These are phyloP conservation scores for Bigelowiella natans DNA, from an alignment of 78 protist genomes.

Conservation along the genomic window DNA sequence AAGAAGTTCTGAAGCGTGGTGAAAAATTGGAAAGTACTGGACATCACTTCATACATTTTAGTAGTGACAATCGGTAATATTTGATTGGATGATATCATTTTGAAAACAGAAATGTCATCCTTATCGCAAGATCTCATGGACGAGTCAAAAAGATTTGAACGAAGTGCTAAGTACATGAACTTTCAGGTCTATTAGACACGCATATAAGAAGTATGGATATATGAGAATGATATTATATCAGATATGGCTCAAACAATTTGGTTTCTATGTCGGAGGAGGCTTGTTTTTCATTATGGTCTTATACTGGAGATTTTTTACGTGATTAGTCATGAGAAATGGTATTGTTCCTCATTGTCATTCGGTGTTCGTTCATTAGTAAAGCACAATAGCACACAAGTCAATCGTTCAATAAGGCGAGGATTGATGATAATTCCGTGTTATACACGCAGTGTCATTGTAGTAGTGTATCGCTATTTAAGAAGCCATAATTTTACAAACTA, in stretches of 20 bases:
- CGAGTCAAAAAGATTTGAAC: background rate
- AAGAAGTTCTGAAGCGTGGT: background rate
- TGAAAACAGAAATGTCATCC: no score
- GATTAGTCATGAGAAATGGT: background rate
- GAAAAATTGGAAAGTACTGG: background rate
- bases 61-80: background rate
- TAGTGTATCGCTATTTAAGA: no score
- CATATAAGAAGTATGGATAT: background rate
- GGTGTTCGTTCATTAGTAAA: no score
- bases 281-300: background rate
- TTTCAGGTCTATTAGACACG: background rate
- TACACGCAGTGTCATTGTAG: no score
- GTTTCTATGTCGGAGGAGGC: background rate
- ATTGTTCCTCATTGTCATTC: background rate
- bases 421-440: no score
- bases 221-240: background rate
- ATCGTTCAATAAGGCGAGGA: no score
- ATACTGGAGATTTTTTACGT: background rate
- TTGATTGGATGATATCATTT: background rate
- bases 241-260: background rate
- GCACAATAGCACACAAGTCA: no score
- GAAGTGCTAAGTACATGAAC: background rate
- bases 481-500: background rate
- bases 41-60: background rate
- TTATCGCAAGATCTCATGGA: background rate